These are phyloP conservation scores for Taphrina pruni DNA, from an alignment of 1,139 yeast species.

Conservation along the genomic window DNA sequence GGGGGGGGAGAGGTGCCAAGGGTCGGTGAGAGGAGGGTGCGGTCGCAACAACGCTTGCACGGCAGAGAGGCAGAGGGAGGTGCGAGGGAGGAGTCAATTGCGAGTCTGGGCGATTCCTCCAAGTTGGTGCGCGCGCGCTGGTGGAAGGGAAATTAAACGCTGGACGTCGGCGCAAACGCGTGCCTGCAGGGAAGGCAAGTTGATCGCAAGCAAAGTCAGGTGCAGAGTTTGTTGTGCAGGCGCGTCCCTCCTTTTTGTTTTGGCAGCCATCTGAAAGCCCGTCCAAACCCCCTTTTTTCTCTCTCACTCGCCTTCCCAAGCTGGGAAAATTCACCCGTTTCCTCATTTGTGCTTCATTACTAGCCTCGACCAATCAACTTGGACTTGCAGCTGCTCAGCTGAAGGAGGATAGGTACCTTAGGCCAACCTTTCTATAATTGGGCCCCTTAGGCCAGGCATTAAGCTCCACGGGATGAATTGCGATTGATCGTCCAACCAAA, in stretches of 20 bases:
- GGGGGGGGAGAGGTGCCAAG: not conserved
- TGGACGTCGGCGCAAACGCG: not conserved
- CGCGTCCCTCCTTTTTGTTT: constrained; percentile 1
- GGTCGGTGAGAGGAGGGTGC: constrained; percentile 15
- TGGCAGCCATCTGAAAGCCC: not conserved
- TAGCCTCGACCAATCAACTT: not conserved
- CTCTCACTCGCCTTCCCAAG: not conserved
- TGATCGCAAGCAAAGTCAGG: not conserved
- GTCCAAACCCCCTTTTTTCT: not conserved
- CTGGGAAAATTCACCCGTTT: too few relatives aligned
- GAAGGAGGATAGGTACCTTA: too few relatives aligned
- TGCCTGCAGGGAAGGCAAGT: not conserved
- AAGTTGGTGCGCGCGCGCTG: too few relatives aligned
- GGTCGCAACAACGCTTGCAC: constrained; percentile 8
- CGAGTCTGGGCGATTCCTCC: too few relatives aligned
- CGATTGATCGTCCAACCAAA: too few relatives aligned
- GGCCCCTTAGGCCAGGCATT: too few relatives aligned
- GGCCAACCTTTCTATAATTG: too few relatives aligned
- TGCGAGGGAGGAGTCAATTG: too few relatives aligned
- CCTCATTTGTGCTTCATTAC: not conserved
- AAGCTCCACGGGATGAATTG: too few relatives aligned
- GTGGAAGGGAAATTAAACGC: not conserved
- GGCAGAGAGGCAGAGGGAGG: not conserved
- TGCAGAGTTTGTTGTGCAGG: constrained; percentile 1
- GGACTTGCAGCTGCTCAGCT: too few relatives aligned